Evolutionary conservation across 148 eudicot species (phyloP).

Genomic region (Arctostaphylos glauca): DNA sequence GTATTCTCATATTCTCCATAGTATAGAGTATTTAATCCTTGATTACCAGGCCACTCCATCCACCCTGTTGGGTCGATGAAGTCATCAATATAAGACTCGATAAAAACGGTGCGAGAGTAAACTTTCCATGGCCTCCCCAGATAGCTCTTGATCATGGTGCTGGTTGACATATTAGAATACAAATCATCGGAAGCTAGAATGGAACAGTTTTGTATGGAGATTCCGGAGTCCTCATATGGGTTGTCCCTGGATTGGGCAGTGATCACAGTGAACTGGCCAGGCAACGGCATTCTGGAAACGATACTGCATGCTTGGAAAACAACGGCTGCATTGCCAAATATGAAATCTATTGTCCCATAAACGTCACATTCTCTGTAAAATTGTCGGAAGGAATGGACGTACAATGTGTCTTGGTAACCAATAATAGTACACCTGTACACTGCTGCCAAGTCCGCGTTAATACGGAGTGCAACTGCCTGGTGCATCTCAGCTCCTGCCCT

Average conservation of each 20-base stretch:
- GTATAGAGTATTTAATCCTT: slow-evolving; percentile 54
- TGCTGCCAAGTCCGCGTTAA: slow-evolving; percentile 80
- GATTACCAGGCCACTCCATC: slow-evolving; percentile 41
- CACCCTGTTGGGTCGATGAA: slow-evolving; percentile 64
- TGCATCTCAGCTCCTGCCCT: slow-evolving; percentile 68
- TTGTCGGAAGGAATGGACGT: slow-evolving; percentile 87
- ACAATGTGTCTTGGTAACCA: slow-evolving; percentile 89
- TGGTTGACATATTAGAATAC: slow-evolving; percentile 14
- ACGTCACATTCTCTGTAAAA: slow-evolving; percentile 91
- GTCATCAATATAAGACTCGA: slow-evolving; percentile 74
- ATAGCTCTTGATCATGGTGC: slow-evolving; percentile 42
- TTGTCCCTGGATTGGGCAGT: slow-evolving; percentile 76
- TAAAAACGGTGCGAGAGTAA: slow-evolving; percentile 58
- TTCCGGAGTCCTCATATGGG: slow-evolving; percentile 67
- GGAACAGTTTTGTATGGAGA: slow-evolving; percentile 76
- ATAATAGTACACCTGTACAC: slow-evolving; percentile 60
- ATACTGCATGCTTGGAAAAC: slow-evolving; percentile 79
- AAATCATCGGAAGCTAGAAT: slow-evolving; percentile 53
- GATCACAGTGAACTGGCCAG: slow-evolving; percentile 70
- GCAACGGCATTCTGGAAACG: slow-evolving; percentile 65
- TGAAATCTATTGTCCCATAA: slow-evolving; percentile 79
- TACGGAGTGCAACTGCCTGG: slow-evolving; percentile 89
- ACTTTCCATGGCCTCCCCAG: slow-evolving; percentile 84
- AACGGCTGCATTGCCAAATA: slow-evolving; percentile 89
- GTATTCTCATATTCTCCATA: slow-evolving; percentile 74